Conservation (phyloP, 2,329 filamentous ascomycete species). For the Podosphaera aphanis region DNA sequence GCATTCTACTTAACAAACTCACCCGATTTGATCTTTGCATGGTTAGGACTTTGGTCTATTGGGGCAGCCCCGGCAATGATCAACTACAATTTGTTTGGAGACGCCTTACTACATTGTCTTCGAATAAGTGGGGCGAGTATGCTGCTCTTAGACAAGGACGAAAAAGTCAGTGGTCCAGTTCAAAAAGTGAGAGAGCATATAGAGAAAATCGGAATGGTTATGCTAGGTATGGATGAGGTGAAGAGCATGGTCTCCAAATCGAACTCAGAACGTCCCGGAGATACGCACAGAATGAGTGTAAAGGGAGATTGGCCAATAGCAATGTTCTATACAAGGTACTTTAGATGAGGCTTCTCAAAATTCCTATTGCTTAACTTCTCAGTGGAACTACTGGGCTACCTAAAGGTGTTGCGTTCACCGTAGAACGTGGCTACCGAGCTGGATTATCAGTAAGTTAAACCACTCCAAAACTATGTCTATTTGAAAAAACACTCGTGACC, state of each 20-base stretch:
- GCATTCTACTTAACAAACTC: constrained; percentile 45
- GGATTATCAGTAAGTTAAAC: neutral
- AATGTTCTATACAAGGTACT: constrained; percentile 43
- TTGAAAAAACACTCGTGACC: no score
- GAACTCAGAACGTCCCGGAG: constrained; percentile 22
- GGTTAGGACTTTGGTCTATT: constrained; percentile 40
- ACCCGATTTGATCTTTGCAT: constrained; percentile 41
- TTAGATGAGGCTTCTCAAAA: neutral
- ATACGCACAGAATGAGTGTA: constrained; percentile 29
- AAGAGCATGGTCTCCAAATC: constrained; percentile 25
- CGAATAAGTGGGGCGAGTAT: constrained; percentile 30
- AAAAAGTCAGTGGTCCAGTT: constrained; percentile 29
- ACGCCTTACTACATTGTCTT: constrained; percentile 42
- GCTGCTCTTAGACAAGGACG: constrained; percentile 33
- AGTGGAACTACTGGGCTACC: constrained; percentile 55
- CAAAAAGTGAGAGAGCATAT: constrained; percentile 32
- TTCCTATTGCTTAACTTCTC: neutral
- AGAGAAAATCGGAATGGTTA: constrained; percentile 25
- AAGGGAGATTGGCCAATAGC: constrained; percentile 30
- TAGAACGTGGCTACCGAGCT: neutral
- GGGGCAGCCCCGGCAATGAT: constrained; percentile 48
- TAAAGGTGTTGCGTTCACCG: constrained; percentile 41
- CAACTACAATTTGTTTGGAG: constrained; percentile 42
- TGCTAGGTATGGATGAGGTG: constrained; percentile 27
- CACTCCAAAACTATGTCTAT: no score